phyloP scores from a whole-genome alignment of 108 stramenopile genomes.

The Cyclotella baltica region DNA sequence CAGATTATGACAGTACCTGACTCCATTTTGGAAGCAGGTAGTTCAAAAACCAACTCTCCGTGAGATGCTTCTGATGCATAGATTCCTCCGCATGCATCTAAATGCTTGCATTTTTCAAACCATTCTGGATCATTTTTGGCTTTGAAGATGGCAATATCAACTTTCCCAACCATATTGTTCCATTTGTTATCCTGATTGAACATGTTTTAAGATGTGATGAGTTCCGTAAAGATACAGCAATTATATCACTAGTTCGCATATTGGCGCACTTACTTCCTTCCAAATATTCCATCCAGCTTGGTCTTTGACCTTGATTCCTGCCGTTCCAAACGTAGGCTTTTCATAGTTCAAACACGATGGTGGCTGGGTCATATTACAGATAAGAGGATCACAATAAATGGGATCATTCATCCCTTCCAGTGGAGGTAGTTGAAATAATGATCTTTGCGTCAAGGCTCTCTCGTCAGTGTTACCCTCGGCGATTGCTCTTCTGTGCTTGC shows the following conservation, averaged over 20 bases:
- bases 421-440: slow-evolving; percentile 25
- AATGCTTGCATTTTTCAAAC: slow-evolving; percentile 47
- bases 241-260: too few species aligned
- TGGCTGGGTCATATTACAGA: slow-evolving; percentile 50
- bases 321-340: slow-evolving; percentile 53
- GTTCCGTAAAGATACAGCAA: too few species aligned
- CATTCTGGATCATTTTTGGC: slow-evolving; percentile 45
- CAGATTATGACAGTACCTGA: slow-evolving; percentile 52
- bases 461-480: not conserved
- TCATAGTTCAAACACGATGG: slow-evolving; percentile 61
- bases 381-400: slow-evolving; percentile 44
- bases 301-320: slow-evolving; percentile 32
- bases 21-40: slow-evolving; percentile 49
- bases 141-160: slow-evolving; percentile 51
- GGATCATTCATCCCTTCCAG: slow-evolving; percentile 40
- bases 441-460: slow-evolving; percentile 7
- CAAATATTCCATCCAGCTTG: slow-evolving; percentile 44
- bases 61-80: slow-evolving; percentile 17
- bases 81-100: slow-evolving; percentile 58
- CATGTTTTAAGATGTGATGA: too few species aligned
- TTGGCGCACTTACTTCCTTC: slow-evolving; percentile 28
- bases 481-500: slow-evolving; percentile 6
- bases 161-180: slow-evolving; percentile 51
- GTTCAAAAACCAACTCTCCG: slow-evolving; percentile 43
- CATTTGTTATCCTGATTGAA: slow-evolving; percentile 32